Percentiles rank a stretch among this genome's conserved stretches.
Evolutionary conservation across 2,329 filamentous ascomycete genomes (phyloP).

Genomic region (Fusarium compactum): DNA sequence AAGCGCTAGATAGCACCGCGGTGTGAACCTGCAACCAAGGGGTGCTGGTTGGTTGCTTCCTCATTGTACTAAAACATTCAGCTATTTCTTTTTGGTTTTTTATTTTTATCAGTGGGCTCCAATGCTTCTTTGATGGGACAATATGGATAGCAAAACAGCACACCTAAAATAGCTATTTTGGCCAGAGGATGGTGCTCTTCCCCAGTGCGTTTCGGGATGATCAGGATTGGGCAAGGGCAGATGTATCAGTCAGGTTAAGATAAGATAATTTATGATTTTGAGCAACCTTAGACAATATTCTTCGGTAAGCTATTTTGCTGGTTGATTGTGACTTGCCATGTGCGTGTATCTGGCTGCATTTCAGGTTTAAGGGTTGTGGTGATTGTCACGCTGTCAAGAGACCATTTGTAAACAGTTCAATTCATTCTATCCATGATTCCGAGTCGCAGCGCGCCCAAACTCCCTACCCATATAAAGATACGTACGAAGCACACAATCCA

Average conservation of each 20-base stretch:
- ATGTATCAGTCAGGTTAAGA: conserved; percentile 27
- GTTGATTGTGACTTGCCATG: not conserved
- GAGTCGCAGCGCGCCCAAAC: conserved; percentile 42
- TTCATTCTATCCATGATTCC: conserved; percentile 44
- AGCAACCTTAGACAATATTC: conserved; percentile 17
- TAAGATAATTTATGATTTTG: conserved; percentile 38
- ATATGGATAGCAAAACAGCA: conserved; percentile 7
- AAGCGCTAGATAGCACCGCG: conserved; percentile 49
- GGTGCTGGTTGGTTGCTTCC: conserved; percentile 21
- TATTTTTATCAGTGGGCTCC: conserved; percentile 4
- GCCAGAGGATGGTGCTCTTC: not conserved
- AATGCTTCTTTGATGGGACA: not conserved
- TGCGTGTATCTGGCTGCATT: not conserved
- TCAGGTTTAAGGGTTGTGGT: not conserved
- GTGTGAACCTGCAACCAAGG: conserved; percentile 11
- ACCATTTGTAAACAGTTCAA: conserved; percentile 11
- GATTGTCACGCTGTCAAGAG: not conserved
- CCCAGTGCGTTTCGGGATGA: conserved; percentile 10
- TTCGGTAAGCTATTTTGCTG: not conserved
- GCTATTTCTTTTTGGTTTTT: conserved; percentile 25
- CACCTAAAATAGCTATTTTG: conserved; percentile 13
- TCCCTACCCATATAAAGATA: conserved; percentile 43
- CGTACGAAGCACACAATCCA: conserved; percentile 34
- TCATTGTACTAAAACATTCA: conserved; percentile 36
- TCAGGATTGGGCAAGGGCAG: conserved; percentile 26